Base-by-base conservation (phyloP, 805 yeast genomes). In the Cyberlindnera americana region DNA sequence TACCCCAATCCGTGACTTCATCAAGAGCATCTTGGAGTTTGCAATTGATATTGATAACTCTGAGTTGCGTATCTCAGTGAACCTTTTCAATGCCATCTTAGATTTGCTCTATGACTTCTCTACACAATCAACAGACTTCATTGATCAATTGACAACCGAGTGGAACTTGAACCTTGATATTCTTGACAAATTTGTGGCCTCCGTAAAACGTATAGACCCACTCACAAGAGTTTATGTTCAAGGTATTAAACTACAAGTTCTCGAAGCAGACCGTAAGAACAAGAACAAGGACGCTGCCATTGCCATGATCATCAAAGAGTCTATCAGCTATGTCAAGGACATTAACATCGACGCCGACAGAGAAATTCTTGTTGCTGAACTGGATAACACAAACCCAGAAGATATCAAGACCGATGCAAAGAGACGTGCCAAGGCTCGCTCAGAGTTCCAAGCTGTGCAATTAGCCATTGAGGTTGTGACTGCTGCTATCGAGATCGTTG, bases 381-480 rank as follows among this genome's bases (percentile, higher is more conserved):
- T 62, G 17, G 69, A 70, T 29, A 67, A 73, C 17, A 57, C 65
- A 10, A 43, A 50, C 11, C 27, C 43, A 3, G 47, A 52, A 28
- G 42, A 46, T 17, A 44, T 65, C 10, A 65, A 60, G 32, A 60
- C 62, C 19, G 64, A 62, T 29, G 59, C 71, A 3, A 67, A 66
- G 19, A 66, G 64, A 31, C 69, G 73, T 40, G 54, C 61, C 7
- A 55, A 54, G 12, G 77, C 84, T 3, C 72, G 73, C 47, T 62
- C 71, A 31, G 71, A 74, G 35, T 61, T 83, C 35, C 81, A 81
- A 47, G 70, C 84, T 4, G 64, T 84, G 17, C 95, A 87, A 50
- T 70, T 82, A 1, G 69, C 83, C 0, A 62, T 90, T 17, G 98
- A 91, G 58, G 59, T 91, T 23, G 66, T 87, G 18, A 78, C 96